Conservation (phyloP, 768 basidiomycete genomes). For the Amanita pallidorosea region DNA sequence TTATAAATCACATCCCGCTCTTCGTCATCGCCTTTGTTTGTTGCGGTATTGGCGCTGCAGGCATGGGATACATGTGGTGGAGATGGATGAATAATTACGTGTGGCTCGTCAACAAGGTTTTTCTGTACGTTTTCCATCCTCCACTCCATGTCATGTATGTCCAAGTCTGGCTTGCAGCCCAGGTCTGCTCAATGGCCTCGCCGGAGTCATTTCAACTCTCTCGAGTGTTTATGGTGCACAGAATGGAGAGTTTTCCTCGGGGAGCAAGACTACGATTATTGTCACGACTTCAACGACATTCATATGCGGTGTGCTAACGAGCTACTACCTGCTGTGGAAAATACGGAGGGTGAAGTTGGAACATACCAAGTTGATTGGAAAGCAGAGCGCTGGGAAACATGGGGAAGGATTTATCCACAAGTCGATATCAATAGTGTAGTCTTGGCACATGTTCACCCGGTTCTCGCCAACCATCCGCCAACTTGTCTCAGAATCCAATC, state of each 20-base stretch:
- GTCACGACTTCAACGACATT: conserved; percentile 29
- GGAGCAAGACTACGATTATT: conserved; percentile 34
- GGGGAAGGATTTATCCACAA: conserved; percentile 28
- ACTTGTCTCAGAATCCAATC: conserved; percentile 11
- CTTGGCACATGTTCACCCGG: no score
- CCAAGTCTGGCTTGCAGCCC: conserved; percentile 26
- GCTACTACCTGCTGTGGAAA: conserved; percentile 35
- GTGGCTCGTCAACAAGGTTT: conserved; percentile 47
- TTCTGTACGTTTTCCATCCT: conserved; percentile 28
- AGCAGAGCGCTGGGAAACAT: conserved; percentile 29
- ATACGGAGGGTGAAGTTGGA: conserved; percentile 29
- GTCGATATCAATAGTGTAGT: neutral
- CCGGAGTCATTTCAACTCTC: conserved; percentile 46
- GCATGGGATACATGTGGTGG: conserved; percentile 54
- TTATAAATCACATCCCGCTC: neutral
- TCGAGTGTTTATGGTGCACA: conserved; percentile 41
- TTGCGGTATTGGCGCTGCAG: conserved; percentile 37
- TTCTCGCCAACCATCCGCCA: conserved; percentile 22
- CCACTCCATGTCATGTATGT: neutral
- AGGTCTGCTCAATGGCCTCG: conserved; percentile 44
- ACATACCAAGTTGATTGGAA: conserved; percentile 30
- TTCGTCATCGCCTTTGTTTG: conserved; percentile 47
- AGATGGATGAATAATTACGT: conserved; percentile 48
- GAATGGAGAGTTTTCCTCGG: conserved; percentile 28
- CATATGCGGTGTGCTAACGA: conserved; percentile 28